Evolutionary conservation across 257 asterid species (phyloP).

Genomic region (Jacaranda mimosifolia): DNA sequence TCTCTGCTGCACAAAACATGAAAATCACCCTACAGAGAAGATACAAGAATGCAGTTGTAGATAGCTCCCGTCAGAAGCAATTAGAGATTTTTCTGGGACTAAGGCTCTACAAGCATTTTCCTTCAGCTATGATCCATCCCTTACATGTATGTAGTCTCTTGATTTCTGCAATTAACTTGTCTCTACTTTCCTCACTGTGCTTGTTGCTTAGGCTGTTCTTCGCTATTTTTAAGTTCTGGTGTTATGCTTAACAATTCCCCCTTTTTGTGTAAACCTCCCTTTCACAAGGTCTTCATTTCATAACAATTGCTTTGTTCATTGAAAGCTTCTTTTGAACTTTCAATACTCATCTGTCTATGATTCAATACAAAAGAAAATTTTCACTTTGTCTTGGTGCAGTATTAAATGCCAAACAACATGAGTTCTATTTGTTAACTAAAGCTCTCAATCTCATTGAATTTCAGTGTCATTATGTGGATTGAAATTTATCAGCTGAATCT

Average conservation of each 20-base stretch:
- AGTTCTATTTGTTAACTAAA: constrained; percentile 13
- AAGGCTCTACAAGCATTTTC: constrained; percentile 92
- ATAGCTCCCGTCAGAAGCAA: constrained; percentile 99
- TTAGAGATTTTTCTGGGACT: constrained; percentile 92
- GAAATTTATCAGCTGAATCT: too few relatives aligned
- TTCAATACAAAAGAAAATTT: background rate
- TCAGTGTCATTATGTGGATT: too few relatives aligned
- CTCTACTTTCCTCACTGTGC: constrained; percentile 18
- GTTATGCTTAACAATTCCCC: constrained; percentile 12
- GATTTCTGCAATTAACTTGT: constrained; percentile 34
- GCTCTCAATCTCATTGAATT: constrained; percentile 4
- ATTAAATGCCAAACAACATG: constrained; percentile 5
- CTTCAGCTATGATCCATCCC: constrained; percentile 77
- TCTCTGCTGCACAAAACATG: constrained; percentile 98
- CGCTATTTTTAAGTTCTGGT: constrained; percentile 17
- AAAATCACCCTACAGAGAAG: constrained; percentile 95
- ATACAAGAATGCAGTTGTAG: constrained; percentile 93
- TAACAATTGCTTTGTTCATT: constrained; percentile 6
- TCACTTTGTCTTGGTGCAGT: constrained; percentile 20
- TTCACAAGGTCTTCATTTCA: constrained; percentile 20
- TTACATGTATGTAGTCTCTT: constrained; percentile 68
- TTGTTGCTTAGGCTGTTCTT: constrained; percentile 29
- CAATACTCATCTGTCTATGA: constrained; percentile 3
- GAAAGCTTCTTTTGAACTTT: constrained; percentile 23
- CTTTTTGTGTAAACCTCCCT: constrained; percentile 7